Evolutionary conservation across 1,284 basidiomycete species (phyloP).

Genomic region (Ustilago bromivora): DNA sequence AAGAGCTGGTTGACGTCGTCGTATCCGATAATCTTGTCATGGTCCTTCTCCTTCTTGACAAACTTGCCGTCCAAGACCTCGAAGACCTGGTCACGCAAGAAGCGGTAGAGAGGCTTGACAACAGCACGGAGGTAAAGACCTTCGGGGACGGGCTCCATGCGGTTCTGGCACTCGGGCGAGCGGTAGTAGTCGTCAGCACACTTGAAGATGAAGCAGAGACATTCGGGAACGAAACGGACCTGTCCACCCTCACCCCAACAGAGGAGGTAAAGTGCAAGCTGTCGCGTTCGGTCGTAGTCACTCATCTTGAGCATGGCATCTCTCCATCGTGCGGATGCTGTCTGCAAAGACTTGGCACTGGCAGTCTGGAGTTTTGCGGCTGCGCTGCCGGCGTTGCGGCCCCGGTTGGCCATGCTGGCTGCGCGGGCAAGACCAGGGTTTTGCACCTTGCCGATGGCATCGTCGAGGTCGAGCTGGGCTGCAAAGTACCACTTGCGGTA

Average conservation of each 20-base stretch:
- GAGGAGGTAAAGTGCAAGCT: conserved; percentile 93
- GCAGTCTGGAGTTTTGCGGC: conserved; percentile 74
- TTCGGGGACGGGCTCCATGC: conserved; percentile 92
- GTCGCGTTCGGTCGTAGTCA: conserved; percentile 95
- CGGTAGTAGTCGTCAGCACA: conserved; percentile 99
- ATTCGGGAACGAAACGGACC: conserved; percentile 97
- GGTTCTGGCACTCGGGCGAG: conserved; percentile 95
- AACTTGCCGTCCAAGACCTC: conserved; percentile 97
- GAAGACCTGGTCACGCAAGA: conserved; percentile 97
- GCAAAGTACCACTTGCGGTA: conserved; percentile 91
- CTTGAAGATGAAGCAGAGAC: conserved; percentile 99
- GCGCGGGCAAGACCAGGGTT: conserved; percentile 89
- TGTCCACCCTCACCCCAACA: conserved; percentile 99
- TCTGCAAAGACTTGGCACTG: conserved; percentile 82
- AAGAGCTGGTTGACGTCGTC: conserved; percentile 99
- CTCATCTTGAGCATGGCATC: conserved; percentile 99
- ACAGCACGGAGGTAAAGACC: conserved; percentile 92
- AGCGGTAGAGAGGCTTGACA: conserved; percentile 95
- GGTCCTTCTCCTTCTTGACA: conserved; percentile 87
- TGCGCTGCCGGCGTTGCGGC: conserved; percentile 51
- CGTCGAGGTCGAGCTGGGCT: conserved; percentile 97
- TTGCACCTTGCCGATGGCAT: conserved; percentile 91
- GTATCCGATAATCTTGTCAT: conserved; percentile 95
- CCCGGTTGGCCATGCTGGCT: conserved; percentile 78
- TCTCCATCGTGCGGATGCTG: conserved; percentile 90